Evolutionary conservation across 371 early-diverging fungal genomes (phyloP), one percentile per base, ranked within the genome.

Genomic region (Gilbertella persicaria): DNA sequence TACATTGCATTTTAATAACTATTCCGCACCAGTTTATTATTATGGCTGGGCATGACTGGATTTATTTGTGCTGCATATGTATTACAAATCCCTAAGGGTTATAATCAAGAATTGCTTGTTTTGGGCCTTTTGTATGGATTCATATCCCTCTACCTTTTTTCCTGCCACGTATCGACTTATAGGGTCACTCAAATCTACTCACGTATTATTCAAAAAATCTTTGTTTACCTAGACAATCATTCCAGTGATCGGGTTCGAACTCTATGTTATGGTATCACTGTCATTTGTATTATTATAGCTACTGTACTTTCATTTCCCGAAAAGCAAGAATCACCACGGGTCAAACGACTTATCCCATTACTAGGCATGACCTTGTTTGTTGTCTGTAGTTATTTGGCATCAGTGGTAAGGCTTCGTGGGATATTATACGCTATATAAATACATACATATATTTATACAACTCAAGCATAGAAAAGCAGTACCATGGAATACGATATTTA

Each of bases 401-500:
- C 93, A 91, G 57, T 79, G 76, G 46, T 90, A 90, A 26, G 59
- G n/a, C n/a, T n/a, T n/a, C n/a, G n/a, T 58, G 51, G 51, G 46
- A 13, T 25, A 40, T 41, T 12, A n/a, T 41, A 21, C 17, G 13
- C 23, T 8, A 41, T 23, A 16, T 1, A 16, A 41, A 33, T 28
- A 28, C 9, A 33, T 33, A 13, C 13, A 3, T 3, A 33, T 33
- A 33, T 12, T 2, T 33, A 10, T 6, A 33, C 8, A 33, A 33
- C 3, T 33, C 16, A 48, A 77, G 73, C 67, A 88, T 65, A 81
- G 78, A 41, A 66, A 47, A 17, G 58, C 64, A 28, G 84, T 94
- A 53, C 73, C 77, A 28, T 89, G 89, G 88, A 78, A 76, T 62
- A 90, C 88, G 20, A 86, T 93, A 21, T 64, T 78, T 41, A 80